phyloP scores from a whole-genome alignment of 2,329 filamentous ascomycete species.

The Dactylellina leptospora region DNA sequence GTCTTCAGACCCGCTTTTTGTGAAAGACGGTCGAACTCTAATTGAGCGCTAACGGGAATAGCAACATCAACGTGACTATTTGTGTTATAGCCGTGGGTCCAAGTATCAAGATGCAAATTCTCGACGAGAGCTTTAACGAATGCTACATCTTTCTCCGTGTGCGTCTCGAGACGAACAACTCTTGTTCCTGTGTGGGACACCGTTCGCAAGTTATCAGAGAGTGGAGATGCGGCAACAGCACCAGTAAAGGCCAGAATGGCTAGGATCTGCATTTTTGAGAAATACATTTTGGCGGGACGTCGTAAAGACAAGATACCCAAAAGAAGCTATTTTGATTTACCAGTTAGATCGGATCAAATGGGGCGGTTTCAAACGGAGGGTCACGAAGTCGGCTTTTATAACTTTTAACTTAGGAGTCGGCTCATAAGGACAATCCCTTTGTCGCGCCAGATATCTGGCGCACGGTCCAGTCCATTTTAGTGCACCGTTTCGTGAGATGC shows the following conservation, averaged over 20 bases:
- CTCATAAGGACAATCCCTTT: background rate
- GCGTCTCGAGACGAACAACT: conserved; percentile 61
- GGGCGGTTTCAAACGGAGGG: conserved; percentile 13
- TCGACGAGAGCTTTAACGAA: conserved; percentile 59
- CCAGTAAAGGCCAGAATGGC: conserved; percentile 42
- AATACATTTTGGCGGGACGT: conserved; percentile 27
- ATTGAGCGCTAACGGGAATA: conserved; percentile 61
- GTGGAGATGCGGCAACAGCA: conserved; percentile 39
- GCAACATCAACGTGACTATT: conserved; percentile 61
- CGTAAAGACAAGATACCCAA: conserved; percentile 1
- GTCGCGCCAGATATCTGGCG: background rate
- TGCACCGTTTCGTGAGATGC: conserved; percentile 14
- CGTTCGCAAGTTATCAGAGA: conserved; percentile 39
- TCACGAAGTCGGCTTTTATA: conserved; percentile 33
- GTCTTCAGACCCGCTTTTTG: conserved; percentile 57
- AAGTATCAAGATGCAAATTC: conserved; percentile 59
- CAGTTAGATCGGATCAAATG: background rate
- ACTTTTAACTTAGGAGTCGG: conserved; percentile 1
- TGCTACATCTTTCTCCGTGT: conserved; percentile 57
- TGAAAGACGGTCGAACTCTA: conserved; percentile 60
- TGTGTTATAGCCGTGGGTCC: conserved; percentile 58
- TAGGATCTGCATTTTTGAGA: conserved; percentile 43
- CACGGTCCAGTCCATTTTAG: background rate
- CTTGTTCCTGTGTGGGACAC: conserved; percentile 62
- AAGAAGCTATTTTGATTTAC: conserved; percentile 8